Evolutionary conservation across 2,329 filamentous ascomycete genomes (phyloP), one percentile per base, ranked within the genome.

Genomic region (Aquanectria penicillioides): DNA sequence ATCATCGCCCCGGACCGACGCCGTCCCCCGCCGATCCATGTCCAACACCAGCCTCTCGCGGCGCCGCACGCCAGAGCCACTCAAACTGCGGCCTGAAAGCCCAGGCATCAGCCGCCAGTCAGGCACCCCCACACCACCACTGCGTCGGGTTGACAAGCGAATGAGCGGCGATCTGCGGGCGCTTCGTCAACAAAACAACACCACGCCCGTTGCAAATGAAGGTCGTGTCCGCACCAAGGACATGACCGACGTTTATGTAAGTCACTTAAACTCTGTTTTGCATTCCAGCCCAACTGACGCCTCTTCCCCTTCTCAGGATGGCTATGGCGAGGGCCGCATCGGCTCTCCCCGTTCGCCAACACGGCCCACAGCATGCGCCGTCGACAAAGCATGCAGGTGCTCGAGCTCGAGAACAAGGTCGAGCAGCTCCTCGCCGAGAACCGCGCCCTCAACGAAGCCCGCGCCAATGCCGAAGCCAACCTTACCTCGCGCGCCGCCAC

Each of bases 201-300:
- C 65, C 50, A 67, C 65, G 58, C 91, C 92, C 71, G 84, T 93
- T 78, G 91, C 89, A 77, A 93, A 94, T 81, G 92, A 93, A 84
- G 91, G 92, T 81, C 93, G 93, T 80, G 89, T 87, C 79, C 91
- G 92, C 76, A 81, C 89, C 74, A 90, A 88, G 82, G 90, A 89
- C 80, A 97, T 97, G 92, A 85, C 92, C 76, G 92, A 97, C 83
- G 89, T 97, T 80, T 97, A 91, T 81, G 93, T 97, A 86, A 90
- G 93, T 91, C 41, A 63, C 51, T 60, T 59, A 57, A 47, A 43
- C 28, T 38, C 33, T 37, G 29, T 38, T 23, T 23, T 43, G 40
- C 43, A 10, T 43, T 22, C 31, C 17, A 23, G 29, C 40, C 3
- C 18, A 29, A 49, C 69, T 73, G 48, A 73, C 66, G 33, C 28